Evolutionary conservation across 495 filamentous ascomycete species (phyloP).

Genomic region (Aspergillus kassunensis): DNA sequence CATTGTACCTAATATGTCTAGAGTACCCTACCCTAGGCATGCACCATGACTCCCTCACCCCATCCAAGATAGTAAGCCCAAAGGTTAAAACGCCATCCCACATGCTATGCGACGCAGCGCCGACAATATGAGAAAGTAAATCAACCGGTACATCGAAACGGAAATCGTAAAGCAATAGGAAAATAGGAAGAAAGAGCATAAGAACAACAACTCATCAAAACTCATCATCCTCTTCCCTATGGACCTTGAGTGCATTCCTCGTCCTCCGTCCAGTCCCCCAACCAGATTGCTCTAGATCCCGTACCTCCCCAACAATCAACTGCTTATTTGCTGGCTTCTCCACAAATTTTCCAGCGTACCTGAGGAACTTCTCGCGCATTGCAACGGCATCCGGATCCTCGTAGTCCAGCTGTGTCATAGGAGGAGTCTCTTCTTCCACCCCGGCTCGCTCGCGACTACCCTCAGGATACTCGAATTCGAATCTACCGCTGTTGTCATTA

Average conservation of each 20-base stretch:
- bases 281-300: constrained; percentile 34
- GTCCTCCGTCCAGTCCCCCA: constrained; percentile 39
- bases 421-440: constrained; percentile 33
- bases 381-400: constrained; percentile 49
- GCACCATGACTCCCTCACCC: background rate
- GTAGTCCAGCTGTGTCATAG: constrained; percentile 53
- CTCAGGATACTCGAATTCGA: constrained; percentile 32
- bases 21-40: no score
- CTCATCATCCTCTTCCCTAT: constrained; percentile 25
- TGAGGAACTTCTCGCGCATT: constrained; percentile 45
- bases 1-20: no score
- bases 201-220: constrained; percentile 3
- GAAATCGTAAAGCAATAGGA: background rate
- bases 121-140: background rate
- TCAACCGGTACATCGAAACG: no score
- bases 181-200: background rate
- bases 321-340: constrained; percentile 25
- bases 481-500: constrained; percentile 31
- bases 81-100: background rate
- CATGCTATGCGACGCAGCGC: background rate
- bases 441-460: constrained; percentile 16
- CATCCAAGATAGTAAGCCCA: background rate
- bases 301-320: constrained; percentile 26
- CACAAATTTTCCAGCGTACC: constrained; percentile 37
- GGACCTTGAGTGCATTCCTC: constrained; percentile 27